A percentile compares a stretch with the other conserved stretches of the same genome.
phyloP scores from a whole-genome alignment of 2,329 filamentous ascomycete genomes.

The Xylariaceae sp. region DNA sequence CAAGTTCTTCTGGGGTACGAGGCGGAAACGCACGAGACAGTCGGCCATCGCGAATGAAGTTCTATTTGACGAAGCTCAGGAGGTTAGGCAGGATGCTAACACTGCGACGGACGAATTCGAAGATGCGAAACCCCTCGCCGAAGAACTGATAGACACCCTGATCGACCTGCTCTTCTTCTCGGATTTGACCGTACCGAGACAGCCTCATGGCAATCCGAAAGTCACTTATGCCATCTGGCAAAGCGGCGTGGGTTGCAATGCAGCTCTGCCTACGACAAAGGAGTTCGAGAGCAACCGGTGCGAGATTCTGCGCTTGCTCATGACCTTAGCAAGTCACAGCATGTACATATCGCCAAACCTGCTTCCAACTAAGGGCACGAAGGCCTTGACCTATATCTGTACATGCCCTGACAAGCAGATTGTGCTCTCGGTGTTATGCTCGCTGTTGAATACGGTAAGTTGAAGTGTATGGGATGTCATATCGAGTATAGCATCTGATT shows the following conservation, averaged over 20 bases:
- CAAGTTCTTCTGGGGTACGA: conserved; percentile 81
- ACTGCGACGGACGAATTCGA: conserved; percentile 61
- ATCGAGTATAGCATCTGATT: not conserved
- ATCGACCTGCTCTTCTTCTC: conserved; percentile 87
- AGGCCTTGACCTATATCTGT: conserved; percentile 81
- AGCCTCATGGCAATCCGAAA: conserved; percentile 66
- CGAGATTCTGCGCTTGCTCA: conserved; percentile 78
- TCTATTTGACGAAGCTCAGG: conserved; percentile 72
- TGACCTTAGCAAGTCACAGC: conserved; percentile 82
- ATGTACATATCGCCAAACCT: conserved; percentile 83
- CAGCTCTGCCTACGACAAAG: conserved; percentile 78
- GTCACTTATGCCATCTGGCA: conserved; percentile 96
- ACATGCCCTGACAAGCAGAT: conserved; percentile 86
- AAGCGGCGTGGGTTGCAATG: conserved; percentile 93
- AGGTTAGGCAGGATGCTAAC: conserved; percentile 44
- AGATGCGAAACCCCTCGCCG: conserved; percentile 78
- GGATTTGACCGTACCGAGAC: conserved; percentile 76
- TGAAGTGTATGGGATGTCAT: not conserved
- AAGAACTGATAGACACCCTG: conserved; percentile 87
- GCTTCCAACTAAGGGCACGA: conserved; percentile 76
- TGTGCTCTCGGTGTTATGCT: conserved; percentile 85
- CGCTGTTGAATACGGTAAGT: conserved; percentile 83
- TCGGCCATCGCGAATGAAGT: conserved; percentile 66
- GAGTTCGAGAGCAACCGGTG: conserved; percentile 90
- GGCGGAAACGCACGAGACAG: conserved; percentile 64